Evolutionary conservation across 176 grass and related monocot genomes (phyloP).

Genomic region (Carex pumila): DNA sequence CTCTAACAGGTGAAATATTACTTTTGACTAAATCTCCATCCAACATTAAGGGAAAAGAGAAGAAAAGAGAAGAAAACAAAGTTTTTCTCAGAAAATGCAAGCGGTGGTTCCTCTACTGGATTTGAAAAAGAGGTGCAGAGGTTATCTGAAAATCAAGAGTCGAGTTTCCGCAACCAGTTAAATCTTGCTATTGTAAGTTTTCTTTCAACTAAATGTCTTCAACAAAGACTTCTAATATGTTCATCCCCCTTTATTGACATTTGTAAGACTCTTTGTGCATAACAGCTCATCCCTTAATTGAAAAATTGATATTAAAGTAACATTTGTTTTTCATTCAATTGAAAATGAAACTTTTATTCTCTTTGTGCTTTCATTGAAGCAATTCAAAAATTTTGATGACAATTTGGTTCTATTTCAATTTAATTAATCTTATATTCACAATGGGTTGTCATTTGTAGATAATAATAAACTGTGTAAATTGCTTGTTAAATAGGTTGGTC

Average conservation of each 20-base stretch:
- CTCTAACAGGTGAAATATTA: too few species aligned
- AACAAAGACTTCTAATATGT: neutral
- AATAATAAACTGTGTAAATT: neutral
- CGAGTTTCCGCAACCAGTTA: slow-evolving; percentile 44
- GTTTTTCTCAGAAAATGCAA: too few species aligned
- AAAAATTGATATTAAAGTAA: neutral
- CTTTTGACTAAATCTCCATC: too few species aligned
- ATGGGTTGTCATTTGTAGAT: neutral
- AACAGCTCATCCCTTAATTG: neutral
- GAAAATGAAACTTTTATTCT: neutral
- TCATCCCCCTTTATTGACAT: neutral
- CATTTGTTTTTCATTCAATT: neutral
- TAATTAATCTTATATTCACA: neutral
- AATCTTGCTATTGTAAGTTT: slow-evolving; percentile 84
- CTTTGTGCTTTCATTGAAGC: neutral
- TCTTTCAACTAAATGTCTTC: neutral
- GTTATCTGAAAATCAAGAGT: slow-evolving; percentile 15
- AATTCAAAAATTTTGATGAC: neutral
- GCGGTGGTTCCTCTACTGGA: too few species aligned
- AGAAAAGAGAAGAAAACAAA: too few species aligned
- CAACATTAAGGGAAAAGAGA: too few species aligned
- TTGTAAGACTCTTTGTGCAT: neutral
- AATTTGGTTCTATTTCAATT: neutral
- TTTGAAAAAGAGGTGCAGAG: too few species aligned
- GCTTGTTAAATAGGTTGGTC: slow-evolving; percentile 60